Evolutionary conservation across 1,139 yeast genomes (phyloP), one percentile per base, ranked within the genome.

Genomic region (Pneumocystis canis): DNA sequence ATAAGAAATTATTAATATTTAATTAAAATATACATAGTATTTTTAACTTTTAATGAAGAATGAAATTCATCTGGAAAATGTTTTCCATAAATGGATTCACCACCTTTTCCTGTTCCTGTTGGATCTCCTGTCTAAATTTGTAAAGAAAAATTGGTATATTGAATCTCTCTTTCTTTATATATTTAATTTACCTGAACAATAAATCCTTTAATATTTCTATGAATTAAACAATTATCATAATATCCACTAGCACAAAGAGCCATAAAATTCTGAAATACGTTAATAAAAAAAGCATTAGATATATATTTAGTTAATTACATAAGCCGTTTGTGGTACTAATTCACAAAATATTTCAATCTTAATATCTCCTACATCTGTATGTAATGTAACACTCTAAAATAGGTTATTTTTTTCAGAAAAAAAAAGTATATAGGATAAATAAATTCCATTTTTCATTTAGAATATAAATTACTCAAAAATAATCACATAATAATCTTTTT

Each of bases 21-120:
- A 20, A 20, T n/a, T 20, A n/a, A 20, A 20, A 25, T 37, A 56
- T 18, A 5, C n/a, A 20, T 7, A 18, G 18, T 40, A 20, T 18
- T 41, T 25, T 57, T 14, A 14, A 57, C 59, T 58, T 75, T 71
- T 60, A 80, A 69, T 1, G 73, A 70, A 1, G 76, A 74, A 61
- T 72, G 71, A 64, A 80, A 75, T 68, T 81, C 84, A 68, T 81
- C 84, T 39, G 76, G 74, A 62, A 81, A 78, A 64, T 72, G 69
- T 59, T 80, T 79, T 18, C 82, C 81, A 82, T 82, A 80, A 11
- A 77, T 71, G 0, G 80, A 73, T 66, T 79, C 79, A 32, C 83
- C 81, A 35, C 84, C 80, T 68, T 78, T 79, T 0, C 82, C 82
- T 0, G 78, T 75, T 39, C 79, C 79, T 1, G 80, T 74, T 0